Evolutionary conservation across 2,329 filamentous ascomycete species (phyloP), one percentile per base, ranked within the genome.

Genomic region (Aspergillus sojae): DNA sequence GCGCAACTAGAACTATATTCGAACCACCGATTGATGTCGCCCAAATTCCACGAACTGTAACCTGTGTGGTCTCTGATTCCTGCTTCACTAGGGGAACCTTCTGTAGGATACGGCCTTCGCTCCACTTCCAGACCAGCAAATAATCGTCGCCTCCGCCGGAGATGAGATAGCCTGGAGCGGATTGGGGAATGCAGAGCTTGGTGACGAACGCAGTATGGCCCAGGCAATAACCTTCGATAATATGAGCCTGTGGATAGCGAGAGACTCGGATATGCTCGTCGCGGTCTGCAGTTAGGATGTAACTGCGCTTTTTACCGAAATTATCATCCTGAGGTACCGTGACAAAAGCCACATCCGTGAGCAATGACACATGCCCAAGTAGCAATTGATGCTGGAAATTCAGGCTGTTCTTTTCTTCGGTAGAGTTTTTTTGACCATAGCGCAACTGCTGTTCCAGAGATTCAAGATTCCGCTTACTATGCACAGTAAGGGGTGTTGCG

Each of bases 321-420:
- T 86, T 28, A 70, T 52, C 43, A 34, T 76, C 64, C 69, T 80
- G 66, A 68, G 82, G 74, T 72, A 82, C 73, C n/a, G 79, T 80
- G 6, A 83, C 84, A 48, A 88, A 82, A 2, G 83, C 78, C 58
- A 97, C 76, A 72, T 92, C 89, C 1, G 94, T 97, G 57, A 99
- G 86, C 87, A 98, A 91, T 0, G 94, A 97, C 16, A 99, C 95
- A 78, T 99, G 95, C 14, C 95, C 95, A 0, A 99, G 87, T 9
- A 97, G 82, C 0, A 97, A 83, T 43, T 89, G 86, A 70, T 93
- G 87, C 70, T 93, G 89, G 74, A 96, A 96, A 30, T 82, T 75
- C 2, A 81, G 77, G 19, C 82, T 81, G 60, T 83, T 83, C 41
- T 81, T 79, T 65, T 84, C 82, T n/a, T 71, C 78, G 62, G 68